Evolutionary conservation across 2,329 filamentous ascomycete genomes (phyloP).

Genomic region (Claviceps paspali): DNA sequence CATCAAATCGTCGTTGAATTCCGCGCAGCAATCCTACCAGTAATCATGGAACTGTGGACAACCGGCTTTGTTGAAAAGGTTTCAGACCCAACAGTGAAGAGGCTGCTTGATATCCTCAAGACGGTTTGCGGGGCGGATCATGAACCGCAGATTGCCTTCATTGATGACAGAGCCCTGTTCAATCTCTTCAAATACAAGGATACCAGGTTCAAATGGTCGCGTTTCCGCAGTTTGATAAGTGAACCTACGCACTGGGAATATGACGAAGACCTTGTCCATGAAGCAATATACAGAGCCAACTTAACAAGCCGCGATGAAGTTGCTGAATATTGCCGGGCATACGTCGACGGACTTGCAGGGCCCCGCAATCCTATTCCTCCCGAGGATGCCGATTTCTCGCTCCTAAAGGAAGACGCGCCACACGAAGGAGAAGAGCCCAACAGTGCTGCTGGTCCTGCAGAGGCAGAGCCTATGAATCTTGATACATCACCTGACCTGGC

Average conservation of each 20-base stretch:
- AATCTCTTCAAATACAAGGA: constrained; percentile 28
- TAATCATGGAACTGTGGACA: constrained; percentile 68
- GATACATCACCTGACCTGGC: constrained; percentile 15
- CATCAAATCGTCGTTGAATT: constrained; percentile 77
- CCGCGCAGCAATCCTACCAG: constrained; percentile 62
- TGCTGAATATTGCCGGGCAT: constrained; percentile 59
- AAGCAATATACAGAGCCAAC: constrained; percentile 73
- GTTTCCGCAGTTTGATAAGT: constrained; percentile 14
- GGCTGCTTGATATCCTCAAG: constrained; percentile 70
- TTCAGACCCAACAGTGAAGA: constrained; percentile 59
- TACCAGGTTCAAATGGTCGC: constrained; percentile 31
- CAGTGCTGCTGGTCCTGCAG: constrained; percentile 10
- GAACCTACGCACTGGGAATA: constrained; percentile 19
- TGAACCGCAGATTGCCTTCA: constrained; percentile 48
- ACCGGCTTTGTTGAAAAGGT: constrained; percentile 72
- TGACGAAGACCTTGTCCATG: constrained; percentile 49
- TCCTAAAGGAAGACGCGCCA: constrained; percentile 15
- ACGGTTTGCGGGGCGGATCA: constrained; percentile 62
- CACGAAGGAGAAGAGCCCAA: constrained; percentile 11
- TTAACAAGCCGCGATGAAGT: constrained; percentile 45
- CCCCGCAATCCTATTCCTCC: constrained; percentile 52
- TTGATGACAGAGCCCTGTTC: constrained; percentile 34
- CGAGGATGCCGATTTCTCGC: constrained; percentile 32
- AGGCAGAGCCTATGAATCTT: constrained; percentile 23
- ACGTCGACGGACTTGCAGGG: constrained; percentile 40